Percentiles rank a stretch among this genome's conserved stretches.
Evolutionary conservation across 2,329 filamentous ascomycete genomes (phyloP).

Genomic region (Dactylellina sp.): DNA sequence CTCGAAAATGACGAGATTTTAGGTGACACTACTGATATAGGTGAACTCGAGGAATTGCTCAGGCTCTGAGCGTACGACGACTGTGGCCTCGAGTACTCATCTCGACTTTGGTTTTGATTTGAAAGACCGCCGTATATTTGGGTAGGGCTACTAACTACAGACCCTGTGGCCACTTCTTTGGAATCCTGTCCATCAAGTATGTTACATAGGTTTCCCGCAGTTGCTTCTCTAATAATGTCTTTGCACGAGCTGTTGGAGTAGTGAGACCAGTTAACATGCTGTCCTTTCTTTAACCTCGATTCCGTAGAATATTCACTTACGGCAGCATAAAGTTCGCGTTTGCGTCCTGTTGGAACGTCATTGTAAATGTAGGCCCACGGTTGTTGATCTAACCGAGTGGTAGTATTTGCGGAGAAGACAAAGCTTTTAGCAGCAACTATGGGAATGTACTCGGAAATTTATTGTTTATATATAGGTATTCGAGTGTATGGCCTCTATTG

Average conservation of each 20-base stretch:
- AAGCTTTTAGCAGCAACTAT: too few relatives aligned
- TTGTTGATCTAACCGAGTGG: too few relatives aligned
- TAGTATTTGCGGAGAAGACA: too few relatives aligned
- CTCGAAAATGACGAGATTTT: conserved; percentile 48
- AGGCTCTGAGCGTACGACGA: conserved; percentile 49
- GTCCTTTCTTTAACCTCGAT: too few relatives aligned
- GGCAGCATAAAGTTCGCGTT: conserved; percentile 48
- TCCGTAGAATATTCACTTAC: conserved; percentile 23
- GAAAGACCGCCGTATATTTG: conserved; percentile 29
- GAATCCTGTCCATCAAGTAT: conserved; percentile 47
- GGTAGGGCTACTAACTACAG: conserved; percentile 31
- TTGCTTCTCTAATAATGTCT: conserved; percentile 53
- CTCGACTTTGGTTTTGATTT: conserved; percentile 35
- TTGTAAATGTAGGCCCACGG: neutral
- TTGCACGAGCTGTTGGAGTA: conserved; percentile 38
- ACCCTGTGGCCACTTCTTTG: conserved; percentile 28
- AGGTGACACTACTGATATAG: conserved; percentile 44
- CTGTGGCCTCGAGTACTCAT: conserved; percentile 50
- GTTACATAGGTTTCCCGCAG: conserved; percentile 37
- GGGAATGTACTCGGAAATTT: too few relatives aligned
- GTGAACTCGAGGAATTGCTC: conserved; percentile 51
- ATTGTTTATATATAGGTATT: conserved; percentile 4
- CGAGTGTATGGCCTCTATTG: too few relatives aligned
- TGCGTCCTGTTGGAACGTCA: conserved; percentile 37
- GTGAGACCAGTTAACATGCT: too few relatives aligned